phyloP scores from a whole-genome alignment of 495 filamentous ascomycete species.

The Penicillium soppii region DNA sequence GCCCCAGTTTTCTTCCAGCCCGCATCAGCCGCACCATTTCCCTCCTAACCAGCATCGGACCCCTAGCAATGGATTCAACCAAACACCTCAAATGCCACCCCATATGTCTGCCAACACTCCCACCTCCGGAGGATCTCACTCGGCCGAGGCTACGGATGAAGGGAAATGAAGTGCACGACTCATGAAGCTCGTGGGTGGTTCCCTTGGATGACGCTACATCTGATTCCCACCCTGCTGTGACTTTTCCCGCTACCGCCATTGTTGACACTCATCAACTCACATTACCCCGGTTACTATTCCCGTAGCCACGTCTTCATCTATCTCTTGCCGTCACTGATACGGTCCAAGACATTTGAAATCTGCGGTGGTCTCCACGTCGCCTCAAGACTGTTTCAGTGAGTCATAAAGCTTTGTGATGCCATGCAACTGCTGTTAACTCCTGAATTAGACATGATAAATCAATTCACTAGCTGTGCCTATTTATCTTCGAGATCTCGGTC shows the following conservation, averaged over 20 bases:
- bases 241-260: conserved; percentile 1
- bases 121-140: conserved; percentile 35
- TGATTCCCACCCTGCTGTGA: conserved; percentile 1
- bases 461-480: conserved; percentile 6
- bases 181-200: conserved; percentile 5
- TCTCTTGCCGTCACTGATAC: not conserved
- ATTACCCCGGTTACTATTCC: not conserved
- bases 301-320: not conserved
- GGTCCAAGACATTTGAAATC: not conserved
- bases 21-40: conserved; percentile 66
- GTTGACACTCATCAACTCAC: not conserved
- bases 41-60: conserved; percentile 60
- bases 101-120: conserved; percentile 45
- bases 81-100: conserved; percentile 48
- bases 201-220: conserved; percentile 8
- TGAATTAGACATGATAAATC: conserved; percentile 1
- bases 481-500: conserved; percentile 1
- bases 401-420: not conserved
- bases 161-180: conserved; percentile 48
- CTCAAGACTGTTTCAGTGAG: conserved; percentile 10
- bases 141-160: conserved; percentile 52
- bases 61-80: conserved; percentile 58
- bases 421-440: not conserved
- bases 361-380: conserved; percentile 4
- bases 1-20: conserved; percentile 61